Percentiles rank a stretch among this genome's conserved stretches.
These are phyloP conservation scores for Ploettnerulaceae sp. DNA, from an alignment of 2,329 filamentous ascomycete genomes.

Conservation along the genomic window DNA sequence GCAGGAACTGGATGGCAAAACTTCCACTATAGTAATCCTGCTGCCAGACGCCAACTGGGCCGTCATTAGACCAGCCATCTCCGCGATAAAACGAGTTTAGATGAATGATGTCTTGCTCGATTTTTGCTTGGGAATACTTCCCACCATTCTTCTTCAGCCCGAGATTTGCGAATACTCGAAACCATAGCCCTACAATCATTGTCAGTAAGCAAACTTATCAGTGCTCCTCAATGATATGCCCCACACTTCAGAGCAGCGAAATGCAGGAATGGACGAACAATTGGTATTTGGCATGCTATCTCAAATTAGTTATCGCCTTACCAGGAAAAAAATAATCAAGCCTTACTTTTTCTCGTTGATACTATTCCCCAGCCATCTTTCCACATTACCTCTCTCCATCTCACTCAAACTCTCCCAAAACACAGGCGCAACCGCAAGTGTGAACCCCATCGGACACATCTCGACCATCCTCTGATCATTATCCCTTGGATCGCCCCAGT, in stretches of 20 bases:
- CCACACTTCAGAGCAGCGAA: neutral
- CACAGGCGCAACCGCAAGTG: constrained; percentile 58
- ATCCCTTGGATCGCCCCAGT: constrained; percentile 72
- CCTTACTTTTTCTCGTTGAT: constrained; percentile 70
- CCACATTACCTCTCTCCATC: constrained; percentile 60
- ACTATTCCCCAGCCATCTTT: constrained; percentile 65
- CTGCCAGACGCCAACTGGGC: constrained; percentile 71
- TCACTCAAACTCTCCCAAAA: constrained; percentile 53
- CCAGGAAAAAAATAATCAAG: neutral
- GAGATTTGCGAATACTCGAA: constrained; percentile 77
- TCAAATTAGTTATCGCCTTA: constrained; percentile 41
- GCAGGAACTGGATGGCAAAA: constrained; percentile 76
- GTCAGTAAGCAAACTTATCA: neutral
- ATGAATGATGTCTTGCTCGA: constrained; percentile 72
- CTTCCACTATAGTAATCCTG: constrained; percentile 84
- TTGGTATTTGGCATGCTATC: constrained; percentile 65
- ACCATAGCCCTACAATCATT: constrained; percentile 62
- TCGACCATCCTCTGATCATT: constrained; percentile 82
- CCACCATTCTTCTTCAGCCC: constrained; percentile 71
- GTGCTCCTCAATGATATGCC: too few relatives aligned
- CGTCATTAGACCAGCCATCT: constrained; percentile 78
- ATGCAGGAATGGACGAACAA: constrained; percentile 29
- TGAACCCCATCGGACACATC: constrained; percentile 73
- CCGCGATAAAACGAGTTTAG: constrained; percentile 79
- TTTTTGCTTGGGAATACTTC: constrained; percentile 61